A percentile compares a stretch with the other conserved stretches of the same genome.
Evolutionary conservation across 2,329 filamentous ascomycete species (phyloP).

Genomic region (Fusarium sp.): DNA sequence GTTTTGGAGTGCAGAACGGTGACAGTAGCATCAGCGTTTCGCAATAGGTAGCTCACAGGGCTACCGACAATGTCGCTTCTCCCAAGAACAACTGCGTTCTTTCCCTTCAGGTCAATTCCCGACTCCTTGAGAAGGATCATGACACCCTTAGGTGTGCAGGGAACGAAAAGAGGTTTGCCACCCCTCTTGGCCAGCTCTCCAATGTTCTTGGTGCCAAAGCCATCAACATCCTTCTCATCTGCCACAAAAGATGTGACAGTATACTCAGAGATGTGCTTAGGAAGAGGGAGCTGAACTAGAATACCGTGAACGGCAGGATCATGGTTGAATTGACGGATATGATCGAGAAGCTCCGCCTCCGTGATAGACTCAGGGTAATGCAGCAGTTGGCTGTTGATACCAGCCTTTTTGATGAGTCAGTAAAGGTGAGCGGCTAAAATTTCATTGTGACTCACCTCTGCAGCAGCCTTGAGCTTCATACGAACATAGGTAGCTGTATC

Average conservation of each 20-base stretch:
- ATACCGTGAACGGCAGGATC: constrained; percentile 89
- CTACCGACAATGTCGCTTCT: constrained; percentile 97
- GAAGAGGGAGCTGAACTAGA: constrained; percentile 91
- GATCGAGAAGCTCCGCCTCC: constrained; percentile 85
- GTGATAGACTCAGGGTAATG: constrained; percentile 84
- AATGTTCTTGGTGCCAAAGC: constrained; percentile 93
- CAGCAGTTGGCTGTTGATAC: constrained; percentile 86
- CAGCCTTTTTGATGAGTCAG: constrained; percentile 65
- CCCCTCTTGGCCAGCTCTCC: constrained; percentile 97
- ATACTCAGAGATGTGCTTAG: constrained; percentile 90
- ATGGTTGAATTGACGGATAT: constrained; percentile 85
- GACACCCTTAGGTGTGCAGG: constrained; percentile 96
- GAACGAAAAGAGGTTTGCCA: constrained; percentile 86
- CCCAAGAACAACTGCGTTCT: constrained; percentile 93
- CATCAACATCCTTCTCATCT: constrained; percentile 97
- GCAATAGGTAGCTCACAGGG: constrained; percentile 93
- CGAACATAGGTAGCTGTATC: constrained; percentile 90
- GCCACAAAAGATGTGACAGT: constrained; percentile 88
- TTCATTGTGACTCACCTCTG: constrained; percentile 70
- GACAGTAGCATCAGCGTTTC: constrained; percentile 95
- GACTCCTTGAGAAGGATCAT: constrained; percentile 90
- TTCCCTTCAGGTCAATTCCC: constrained; percentile 84
- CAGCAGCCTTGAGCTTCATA: constrained; percentile 98
- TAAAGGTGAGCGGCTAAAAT: background rate
- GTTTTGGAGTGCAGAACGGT: constrained; percentile 96